phyloP scores from a whole-genome alignment of 306 rosid species.

The Sophora flavescens region DNA sequence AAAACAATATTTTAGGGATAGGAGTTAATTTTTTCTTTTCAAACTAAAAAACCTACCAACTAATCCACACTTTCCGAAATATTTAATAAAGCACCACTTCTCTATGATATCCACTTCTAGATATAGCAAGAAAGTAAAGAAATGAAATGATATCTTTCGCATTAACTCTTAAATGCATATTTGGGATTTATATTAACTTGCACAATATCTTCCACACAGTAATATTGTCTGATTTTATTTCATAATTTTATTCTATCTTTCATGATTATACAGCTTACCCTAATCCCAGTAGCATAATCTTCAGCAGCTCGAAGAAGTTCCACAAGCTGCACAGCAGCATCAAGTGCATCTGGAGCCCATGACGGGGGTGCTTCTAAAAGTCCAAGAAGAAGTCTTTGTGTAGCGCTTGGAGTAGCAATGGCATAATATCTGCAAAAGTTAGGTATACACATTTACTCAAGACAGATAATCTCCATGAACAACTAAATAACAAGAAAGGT shows the following conservation, averaged over 20 bases:
- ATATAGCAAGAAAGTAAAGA: neutral
- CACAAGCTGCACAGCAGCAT: conserved; percentile 98
- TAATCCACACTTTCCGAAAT: neutral
- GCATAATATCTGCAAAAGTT: conserved; percentile 83
- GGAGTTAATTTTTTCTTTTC: neutral
- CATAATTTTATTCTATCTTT: conserved; percentile 35
- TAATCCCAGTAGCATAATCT: conserved; percentile 95
- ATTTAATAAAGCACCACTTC: conserved; percentile 5
- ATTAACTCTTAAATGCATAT: neutral
- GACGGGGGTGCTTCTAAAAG: conserved; percentile 99
- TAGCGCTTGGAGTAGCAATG: conserved; percentile 99
- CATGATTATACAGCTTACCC: conserved; percentile 71
- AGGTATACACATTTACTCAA: conserved; percentile 22
- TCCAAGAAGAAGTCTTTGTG: conserved; percentile 98
- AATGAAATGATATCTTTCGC: neutral
- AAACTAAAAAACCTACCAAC: neutral
- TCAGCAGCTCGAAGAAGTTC: conserved; percentile 99
- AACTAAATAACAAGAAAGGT: conserved; percentile 13
- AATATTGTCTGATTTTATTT: neutral
- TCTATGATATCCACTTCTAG: neutral
- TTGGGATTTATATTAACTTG: neutral
- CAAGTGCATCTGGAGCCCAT: conserved; percentile 99
- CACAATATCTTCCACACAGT: neutral
- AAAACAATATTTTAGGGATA: neutral
- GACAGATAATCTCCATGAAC: conserved; percentile 27